Evolutionary conservation across 805 yeast species (phyloP).

Genomic region (Wickerhamiella vanderwaltii): DNA sequence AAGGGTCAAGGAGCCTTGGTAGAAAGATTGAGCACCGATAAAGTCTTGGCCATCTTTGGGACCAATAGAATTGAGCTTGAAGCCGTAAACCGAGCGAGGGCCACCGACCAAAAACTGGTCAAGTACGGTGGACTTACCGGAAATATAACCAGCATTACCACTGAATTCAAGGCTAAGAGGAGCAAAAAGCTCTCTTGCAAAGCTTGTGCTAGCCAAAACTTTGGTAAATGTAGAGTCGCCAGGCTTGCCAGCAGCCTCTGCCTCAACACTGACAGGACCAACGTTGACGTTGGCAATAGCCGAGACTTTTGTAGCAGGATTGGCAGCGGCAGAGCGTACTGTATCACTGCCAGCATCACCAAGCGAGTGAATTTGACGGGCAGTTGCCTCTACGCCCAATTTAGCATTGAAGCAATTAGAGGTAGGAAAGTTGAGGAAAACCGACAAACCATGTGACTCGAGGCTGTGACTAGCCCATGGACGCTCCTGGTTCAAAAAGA

Average conservation of each 20-base stretch:
- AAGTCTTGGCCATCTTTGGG: constrained; percentile 39
- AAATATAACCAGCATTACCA: constrained; percentile 19
- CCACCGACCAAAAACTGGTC: constrained; percentile 81
- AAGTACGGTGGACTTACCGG: constrained; percentile 39
- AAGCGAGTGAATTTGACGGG: constrained; percentile 43
- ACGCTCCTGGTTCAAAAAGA: constrained; percentile 43
- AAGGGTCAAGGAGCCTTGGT: constrained; percentile 43
- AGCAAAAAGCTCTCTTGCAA: constrained; percentile 17
- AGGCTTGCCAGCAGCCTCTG: constrained; percentile 26
- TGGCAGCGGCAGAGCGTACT: constrained; percentile 50
- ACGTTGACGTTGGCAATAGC: constrained; percentile 28
- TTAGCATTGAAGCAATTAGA: constrained; percentile 15
- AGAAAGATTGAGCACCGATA: constrained; percentile 55
- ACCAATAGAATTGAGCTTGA: constrained; percentile 52
- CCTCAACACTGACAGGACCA: constrained; percentile 27
- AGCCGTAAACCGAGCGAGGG: constrained; percentile 52
- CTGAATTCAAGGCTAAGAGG: constrained; percentile 18
- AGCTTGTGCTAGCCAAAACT: constrained; percentile 14
- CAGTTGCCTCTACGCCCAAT: constrained; percentile 47
- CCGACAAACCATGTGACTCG: constrained; percentile 32
- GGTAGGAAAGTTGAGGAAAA: constrained; percentile 30
- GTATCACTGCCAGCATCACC: constrained; percentile 42
- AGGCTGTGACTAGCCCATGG: constrained; percentile 45
- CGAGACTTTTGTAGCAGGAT: constrained; percentile 40
- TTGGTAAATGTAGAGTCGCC: constrained; percentile 26